Conservation (phyloP, 2,329 filamentous ascomycete species). For the Aspergillus cejpii region DNA sequence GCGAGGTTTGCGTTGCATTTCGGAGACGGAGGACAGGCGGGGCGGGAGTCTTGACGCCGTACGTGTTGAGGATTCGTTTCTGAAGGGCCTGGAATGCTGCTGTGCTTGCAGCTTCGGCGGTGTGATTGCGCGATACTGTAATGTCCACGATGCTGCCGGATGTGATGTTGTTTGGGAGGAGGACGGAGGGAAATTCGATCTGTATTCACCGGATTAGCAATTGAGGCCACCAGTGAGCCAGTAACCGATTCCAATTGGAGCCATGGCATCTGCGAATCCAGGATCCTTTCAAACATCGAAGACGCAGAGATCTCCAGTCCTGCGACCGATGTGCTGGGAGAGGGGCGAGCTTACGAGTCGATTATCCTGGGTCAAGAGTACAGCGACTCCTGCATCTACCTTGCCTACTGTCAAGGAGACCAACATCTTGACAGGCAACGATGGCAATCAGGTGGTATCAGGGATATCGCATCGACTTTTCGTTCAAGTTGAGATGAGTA, state of each 20-base stretch:
- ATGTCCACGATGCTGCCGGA: constrained; percentile 98
- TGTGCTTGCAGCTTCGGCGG: constrained; percentile 68
- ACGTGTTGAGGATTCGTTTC: constrained; percentile 75
- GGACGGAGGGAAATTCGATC: constrained; percentile 98
- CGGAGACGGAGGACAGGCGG: constrained; percentile 78
- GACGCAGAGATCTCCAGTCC: not conserved
- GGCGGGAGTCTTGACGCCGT: constrained; percentile 71
- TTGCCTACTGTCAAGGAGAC: constrained; percentile 98
- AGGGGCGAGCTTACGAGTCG: constrained; percentile 62
- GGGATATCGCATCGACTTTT: not conserved
- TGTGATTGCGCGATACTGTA: constrained; percentile 78
- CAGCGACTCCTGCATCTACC: constrained; percentile 96
- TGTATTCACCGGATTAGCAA: constrained; percentile 35
- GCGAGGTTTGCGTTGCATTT: constrained; percentile 96
- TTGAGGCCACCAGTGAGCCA: constrained; percentile 1
- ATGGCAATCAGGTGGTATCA: not conserved
- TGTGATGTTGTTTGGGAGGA: constrained; percentile 88
- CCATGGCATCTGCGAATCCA: not conserved
- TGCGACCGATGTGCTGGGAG: constrained; percentile 2
- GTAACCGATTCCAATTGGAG: no score
- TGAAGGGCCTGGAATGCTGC: constrained; percentile 78
- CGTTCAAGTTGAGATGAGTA: not conserved
- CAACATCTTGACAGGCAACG: constrained; percentile 58
- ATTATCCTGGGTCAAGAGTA: constrained; percentile 94
- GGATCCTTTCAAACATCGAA: not conserved